Conservation (phyloP, 2,329 filamentous ascomycete genomes). For the Falciphora oryzae region DNA sequence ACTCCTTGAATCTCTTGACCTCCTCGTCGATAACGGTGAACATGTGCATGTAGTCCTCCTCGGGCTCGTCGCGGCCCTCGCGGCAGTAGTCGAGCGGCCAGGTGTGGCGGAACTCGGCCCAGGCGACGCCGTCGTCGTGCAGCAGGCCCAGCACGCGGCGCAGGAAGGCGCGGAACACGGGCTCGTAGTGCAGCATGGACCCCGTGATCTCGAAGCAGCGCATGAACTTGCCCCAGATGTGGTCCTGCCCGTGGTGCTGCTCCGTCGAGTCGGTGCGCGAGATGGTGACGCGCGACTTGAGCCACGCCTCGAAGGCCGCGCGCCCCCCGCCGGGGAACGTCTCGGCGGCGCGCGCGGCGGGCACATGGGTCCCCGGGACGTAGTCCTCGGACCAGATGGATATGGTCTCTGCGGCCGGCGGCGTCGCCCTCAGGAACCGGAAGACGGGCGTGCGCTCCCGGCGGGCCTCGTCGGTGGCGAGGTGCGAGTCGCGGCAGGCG, state of each 20-base stretch:
- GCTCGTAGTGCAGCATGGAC: conserved; percentile 81
- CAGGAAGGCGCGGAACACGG: conserved; percentile 75
- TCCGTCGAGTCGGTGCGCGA: conserved; percentile 66
- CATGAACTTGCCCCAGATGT: conserved; percentile 78
- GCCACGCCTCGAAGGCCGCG: conserved; percentile 68
- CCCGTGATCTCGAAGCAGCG: conserved; percentile 68
- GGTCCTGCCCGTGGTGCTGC: conserved; percentile 77
- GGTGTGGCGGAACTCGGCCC: conserved; percentile 72
- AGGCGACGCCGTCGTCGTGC: conserved; percentile 75
- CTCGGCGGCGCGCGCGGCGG: conserved; percentile 58
- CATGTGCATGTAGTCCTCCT: conserved; percentile 63
- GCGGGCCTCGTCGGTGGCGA: conserved; percentile 48
- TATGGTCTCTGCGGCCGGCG: conserved; percentile 32
- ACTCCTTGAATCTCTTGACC: conserved; percentile 65
- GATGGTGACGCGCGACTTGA: conserved; percentile 67
- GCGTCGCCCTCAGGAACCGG: conserved; percentile 45
- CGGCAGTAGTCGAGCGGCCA: conserved; percentile 68
- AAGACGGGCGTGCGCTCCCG: conserved; percentile 49
- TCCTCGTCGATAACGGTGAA: conserved; percentile 73
- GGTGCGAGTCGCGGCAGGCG: conserved; percentile 45
- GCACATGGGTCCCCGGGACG: conserved; percentile 48
- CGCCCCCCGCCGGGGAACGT: conserved; percentile 67
- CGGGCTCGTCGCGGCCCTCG: conserved; percentile 57
- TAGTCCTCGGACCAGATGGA: conserved; percentile 67
- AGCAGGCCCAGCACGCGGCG: conserved; percentile 64